phyloP scores from a whole-genome alignment of 371 early-diverging fungal species.

The Mortierella sp. region DNA sequence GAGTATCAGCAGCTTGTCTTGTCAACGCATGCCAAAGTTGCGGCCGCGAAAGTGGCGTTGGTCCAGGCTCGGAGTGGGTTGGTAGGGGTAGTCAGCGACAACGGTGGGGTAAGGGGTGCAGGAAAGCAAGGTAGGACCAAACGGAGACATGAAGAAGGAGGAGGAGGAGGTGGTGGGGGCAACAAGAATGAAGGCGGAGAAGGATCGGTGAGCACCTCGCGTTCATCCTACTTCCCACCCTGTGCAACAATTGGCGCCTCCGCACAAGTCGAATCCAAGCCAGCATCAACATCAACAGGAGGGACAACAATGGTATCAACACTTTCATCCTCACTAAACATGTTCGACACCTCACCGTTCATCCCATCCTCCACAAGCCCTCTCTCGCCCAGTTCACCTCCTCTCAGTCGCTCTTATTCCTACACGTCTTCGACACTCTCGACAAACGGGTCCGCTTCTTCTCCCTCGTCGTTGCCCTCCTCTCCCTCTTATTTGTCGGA shows the following conservation, averaged over 20 bases:
- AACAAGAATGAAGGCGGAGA: neutral
- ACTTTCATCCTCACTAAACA: neutral
- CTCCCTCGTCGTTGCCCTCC: neutral
- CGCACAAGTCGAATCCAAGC: neutral
- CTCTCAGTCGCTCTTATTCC: neutral
- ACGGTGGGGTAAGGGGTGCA: neutral
- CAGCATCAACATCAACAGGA: conserved; percentile 4
- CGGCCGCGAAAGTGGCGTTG: conserved; percentile 28
- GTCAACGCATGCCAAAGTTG: conserved; percentile 44
- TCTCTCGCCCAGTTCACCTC: neutral
- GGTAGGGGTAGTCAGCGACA: neutral
- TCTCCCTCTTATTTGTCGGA: neutral
- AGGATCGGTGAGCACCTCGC: neutral
- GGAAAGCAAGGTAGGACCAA: neutral
- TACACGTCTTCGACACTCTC: neutral
- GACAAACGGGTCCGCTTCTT: neutral
- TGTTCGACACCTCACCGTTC: neutral
- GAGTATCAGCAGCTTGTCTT: conserved; percentile 43
- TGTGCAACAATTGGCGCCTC: neutral
- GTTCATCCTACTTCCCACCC: neutral
- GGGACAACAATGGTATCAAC: neutral
- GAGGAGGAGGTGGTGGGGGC: neutral
- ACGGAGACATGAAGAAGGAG: neutral
- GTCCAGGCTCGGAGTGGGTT: conserved; percentile 7
- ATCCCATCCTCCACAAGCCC: neutral